phyloP scores from a whole-genome alignment of 768 basidiomycete genomes.

The Boletus bicolor region DNA sequence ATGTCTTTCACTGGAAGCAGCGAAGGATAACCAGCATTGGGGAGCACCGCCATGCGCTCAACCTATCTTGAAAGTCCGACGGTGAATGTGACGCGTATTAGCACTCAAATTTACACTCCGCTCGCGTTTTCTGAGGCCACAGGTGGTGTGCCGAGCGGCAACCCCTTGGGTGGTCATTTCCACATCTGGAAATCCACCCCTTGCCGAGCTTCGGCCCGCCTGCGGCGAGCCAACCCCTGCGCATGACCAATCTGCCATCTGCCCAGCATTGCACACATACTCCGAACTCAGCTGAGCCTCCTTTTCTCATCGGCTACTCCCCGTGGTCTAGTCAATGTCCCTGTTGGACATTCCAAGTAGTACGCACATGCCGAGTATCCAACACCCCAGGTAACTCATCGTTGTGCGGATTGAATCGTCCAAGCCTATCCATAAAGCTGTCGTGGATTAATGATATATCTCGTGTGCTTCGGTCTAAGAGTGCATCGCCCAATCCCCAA shows the following conservation, averaged over 20 bases:
- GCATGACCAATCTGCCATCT: no score
- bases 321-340: not conserved
- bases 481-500: conserved; percentile 57
- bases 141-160: no score
- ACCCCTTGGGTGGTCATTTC: no score
- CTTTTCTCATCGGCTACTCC: not conserved
- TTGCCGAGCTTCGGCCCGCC: no score
- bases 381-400: not conserved
- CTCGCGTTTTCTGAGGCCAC: no score
- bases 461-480: conserved; percentile 21
- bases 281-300: not conserved
- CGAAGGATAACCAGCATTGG: not conserved
- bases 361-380: not conserved
- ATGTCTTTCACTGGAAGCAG: not conserved
- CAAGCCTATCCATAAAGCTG: not conserved
- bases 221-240: no score
- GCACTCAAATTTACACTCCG: no score
- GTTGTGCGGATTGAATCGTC: not conserved
- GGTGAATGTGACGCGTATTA: no score
- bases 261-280: no score
- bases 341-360: not conserved
- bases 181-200: no score
- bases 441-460: not conserved
- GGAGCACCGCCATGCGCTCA: no score
- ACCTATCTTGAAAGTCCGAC: no score